Base-by-base conservation (phyloP, 495 filamentous ascomycete genomes). In the Peziza echinospora region DNA sequence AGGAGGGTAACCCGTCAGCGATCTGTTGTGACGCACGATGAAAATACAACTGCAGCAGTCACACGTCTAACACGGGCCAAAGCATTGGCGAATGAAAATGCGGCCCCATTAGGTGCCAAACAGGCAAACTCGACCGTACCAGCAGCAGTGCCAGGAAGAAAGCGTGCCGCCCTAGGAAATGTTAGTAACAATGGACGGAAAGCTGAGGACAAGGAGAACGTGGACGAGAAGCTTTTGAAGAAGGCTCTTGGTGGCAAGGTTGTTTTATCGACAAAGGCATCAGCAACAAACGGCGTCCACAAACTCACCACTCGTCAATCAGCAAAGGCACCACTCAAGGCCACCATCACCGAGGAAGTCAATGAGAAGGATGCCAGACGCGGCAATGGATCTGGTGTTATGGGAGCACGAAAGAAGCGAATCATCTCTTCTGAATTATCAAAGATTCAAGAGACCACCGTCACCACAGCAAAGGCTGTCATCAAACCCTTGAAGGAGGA, bases 41-140 rank as follows among this genome's bases (percentile, higher is more conserved):
- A 96, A 69, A 93, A 92, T 56, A 65, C 62, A 41, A 44, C 49
- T 3, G 65, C 63, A 34, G 74, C 69, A 21, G 74, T 80, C 48
- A 78, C 75, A 62, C 84, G 87, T 64, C 56, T 94, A 58, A 97
- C 89, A 45, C 72, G 89, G 61, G 87, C 91, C 49, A 97, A 97
- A 66, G 30, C 48, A 5, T 26, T 50, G 10, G 19, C 43, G 21
- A 46, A 37, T 17, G 30, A 37, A n/a, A 28, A 17, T 2, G 17
- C 42, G 9, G 41, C 42, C 16, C 34, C 28, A 24, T 44, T 48
- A 16, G 39, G 37, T 11, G 13, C 47, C 13, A 48, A 48, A 22
- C 26, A 21, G 9, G 16, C 6, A 24, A 47, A 47, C 11, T 17
- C 24, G 16, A 22, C 43, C 3, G 3, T 37, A 37, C 30, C 30